Percentiles rank a stretch among this genome's conserved stretches.
Conservation (phyloP, 345 rosid genomes). For the Arabidopsis suecica region DNA sequence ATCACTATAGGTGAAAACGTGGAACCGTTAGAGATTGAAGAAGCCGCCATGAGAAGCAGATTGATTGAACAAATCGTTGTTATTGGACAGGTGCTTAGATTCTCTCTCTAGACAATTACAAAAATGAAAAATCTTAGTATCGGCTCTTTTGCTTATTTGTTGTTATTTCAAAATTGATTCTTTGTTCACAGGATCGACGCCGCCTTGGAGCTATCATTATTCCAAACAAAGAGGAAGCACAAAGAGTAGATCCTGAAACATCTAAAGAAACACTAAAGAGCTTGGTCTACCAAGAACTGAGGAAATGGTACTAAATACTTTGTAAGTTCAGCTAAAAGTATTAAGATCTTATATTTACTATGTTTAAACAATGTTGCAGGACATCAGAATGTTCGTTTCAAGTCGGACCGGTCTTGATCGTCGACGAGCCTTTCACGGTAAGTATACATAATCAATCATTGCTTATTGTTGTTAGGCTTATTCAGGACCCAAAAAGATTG, state of each 20-base stretch:
- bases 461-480: conserved; percentile 2
- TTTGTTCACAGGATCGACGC: conserved; percentile 67
- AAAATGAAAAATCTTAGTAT: background rate
- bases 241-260: conserved; percentile 53
- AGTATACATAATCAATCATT: background rate
- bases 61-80: conserved; percentile 83
- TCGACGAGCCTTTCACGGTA: conserved; percentile 81
- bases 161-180: background rate
- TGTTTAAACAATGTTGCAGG: conserved; percentile 53
- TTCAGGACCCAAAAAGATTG: background rate
- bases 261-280: conserved; percentile 54
- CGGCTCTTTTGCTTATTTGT: background rate
- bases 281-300: conserved; percentile 62
- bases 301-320: conserved; percentile 58
- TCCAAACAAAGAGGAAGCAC: conserved; percentile 85
- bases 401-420: conserved; percentile 72
- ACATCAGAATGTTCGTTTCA: conserved; percentile 73
- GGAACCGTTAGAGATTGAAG: conserved; percentile 88
- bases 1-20: conserved; percentile 78
- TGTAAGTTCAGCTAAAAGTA: background rate
- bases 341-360: background rate
- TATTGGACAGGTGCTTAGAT: conserved; percentile 74
- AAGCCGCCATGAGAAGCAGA: conserved; percentile 82
- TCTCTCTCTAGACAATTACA: background rate
- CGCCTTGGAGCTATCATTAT: conserved; percentile 86